Percentiles rank a stretch among this genome's conserved stretches.
phyloP scores from a whole-genome alignment of 2,329 filamentous ascomycete genomes.

The Sporothrix brasiliensis region DNA sequence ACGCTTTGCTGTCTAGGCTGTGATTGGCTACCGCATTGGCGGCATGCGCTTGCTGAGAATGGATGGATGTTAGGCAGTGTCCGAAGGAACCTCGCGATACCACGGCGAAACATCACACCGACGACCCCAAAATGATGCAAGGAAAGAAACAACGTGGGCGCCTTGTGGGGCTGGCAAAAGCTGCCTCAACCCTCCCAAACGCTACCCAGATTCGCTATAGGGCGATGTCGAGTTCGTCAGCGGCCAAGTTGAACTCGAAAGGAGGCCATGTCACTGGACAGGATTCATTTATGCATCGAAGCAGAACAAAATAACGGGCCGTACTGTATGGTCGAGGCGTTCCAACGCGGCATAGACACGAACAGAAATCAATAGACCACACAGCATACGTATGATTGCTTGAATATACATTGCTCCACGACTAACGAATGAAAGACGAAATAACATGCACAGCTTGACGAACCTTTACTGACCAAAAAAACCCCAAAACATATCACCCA shows the following conservation, averaged over 20 bases:
- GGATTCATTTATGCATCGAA: too few relatives aligned
- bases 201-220: neutral
- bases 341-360: neutral
- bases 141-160: neutral
- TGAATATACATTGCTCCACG: neutral
- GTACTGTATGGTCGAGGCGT: too few relatives aligned
- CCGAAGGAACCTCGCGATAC: neutral
- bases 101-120: neutral
- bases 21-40: conserved; percentile 12
- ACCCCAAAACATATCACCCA: neutral
- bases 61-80: neutral
- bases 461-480: neutral
- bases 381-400: neutral
- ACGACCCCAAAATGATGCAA: neutral
- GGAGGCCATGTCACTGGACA: too few relatives aligned
- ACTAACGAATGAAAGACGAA: neutral
- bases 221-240: too few relatives aligned
- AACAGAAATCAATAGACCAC: neutral
- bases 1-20: neutral
- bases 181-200: neutral
- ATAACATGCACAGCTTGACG: neutral
- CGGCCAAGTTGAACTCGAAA: too few relatives aligned
- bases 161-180: neutral
- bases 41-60: neutral
- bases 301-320: too few relatives aligned